Percentiles rank a stretch among this genome's conserved stretches.
phyloP scores from a whole-genome alignment of 169 alveolate species.

The Plasmodium yoelii region DNA sequence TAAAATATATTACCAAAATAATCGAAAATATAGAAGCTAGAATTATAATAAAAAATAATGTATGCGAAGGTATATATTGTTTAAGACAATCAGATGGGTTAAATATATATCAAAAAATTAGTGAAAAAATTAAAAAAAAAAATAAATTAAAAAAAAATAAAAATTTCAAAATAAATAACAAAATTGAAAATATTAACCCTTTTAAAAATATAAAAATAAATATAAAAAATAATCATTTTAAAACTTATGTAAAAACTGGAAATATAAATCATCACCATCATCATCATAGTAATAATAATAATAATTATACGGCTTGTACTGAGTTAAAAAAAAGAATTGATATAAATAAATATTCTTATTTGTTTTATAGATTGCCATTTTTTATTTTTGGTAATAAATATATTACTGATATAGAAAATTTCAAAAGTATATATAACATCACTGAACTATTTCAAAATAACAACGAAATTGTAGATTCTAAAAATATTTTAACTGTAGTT shows the following conservation, averaged over 20 bases:
- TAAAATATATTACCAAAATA: conserved; percentile 12
- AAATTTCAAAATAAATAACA: conserved; percentile 8
- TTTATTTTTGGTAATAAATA: conserved; percentile 27
- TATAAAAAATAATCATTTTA: background rate
- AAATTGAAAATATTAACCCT: conserved; percentile 6
- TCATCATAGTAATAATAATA: no score
- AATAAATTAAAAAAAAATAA: conserved; percentile 32
- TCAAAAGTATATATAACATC: conserved; percentile 14
- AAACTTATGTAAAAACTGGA: background rate
- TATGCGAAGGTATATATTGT: conserved; percentile 61
- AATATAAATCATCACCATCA: no score
- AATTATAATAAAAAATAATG: conserved; percentile 35
- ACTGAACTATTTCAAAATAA: conserved; percentile 9
- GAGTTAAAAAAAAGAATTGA: conserved; percentile 44
- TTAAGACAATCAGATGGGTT: conserved; percentile 26
- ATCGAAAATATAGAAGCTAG: conserved; percentile 33
- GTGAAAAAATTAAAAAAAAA: conserved; percentile 10
- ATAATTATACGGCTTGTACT: no score
- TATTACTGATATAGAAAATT: conserved; percentile 34
- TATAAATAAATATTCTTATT: conserved; percentile 38
- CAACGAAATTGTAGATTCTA: conserved; percentile 10
- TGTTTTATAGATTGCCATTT: conserved; percentile 46
- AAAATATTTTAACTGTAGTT: conserved; percentile 23
- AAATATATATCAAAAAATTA: conserved; percentile 53
- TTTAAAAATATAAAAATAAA: conserved; percentile 19